Evolutionary conservation across 169 alveolate species (phyloP).

Genomic region (Plasmodium sp.): DNA sequence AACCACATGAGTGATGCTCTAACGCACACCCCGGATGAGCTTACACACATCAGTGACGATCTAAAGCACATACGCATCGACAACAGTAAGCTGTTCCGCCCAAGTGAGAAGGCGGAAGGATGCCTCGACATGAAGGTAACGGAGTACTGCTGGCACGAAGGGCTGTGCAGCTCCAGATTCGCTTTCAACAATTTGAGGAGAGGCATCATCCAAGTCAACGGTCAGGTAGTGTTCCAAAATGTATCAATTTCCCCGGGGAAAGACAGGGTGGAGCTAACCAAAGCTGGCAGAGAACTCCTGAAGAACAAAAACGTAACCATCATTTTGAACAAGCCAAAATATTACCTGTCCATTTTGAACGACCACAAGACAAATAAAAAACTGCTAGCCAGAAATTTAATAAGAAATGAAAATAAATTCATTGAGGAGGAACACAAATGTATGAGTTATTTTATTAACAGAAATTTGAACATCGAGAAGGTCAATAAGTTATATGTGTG

Average conservation of each 20-base stretch:
- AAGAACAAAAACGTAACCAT: constrained; percentile 62
- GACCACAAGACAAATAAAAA: constrained; percentile 62
- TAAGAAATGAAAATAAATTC: constrained; percentile 71
- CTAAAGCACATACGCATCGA: constrained; percentile 41
- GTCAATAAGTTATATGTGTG: constrained; percentile 73
- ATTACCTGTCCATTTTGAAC: constrained; percentile 51
- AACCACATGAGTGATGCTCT: constrained; percentile 16
- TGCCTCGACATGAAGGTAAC: constrained; percentile 4
- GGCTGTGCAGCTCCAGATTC: constrained; percentile 70
- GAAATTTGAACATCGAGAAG: constrained; percentile 58
- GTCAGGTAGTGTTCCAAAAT: constrained; percentile 43
- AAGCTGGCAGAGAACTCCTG: constrained; percentile 34
- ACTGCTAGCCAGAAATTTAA: constrained; percentile 62
- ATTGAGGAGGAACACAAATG: constrained; percentile 74
- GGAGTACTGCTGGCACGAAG: constrained; percentile 55
- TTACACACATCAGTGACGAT: background rate
- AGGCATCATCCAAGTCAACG: constrained; percentile 68
- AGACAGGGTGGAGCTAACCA: constrained; percentile 59
- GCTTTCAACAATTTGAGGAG: constrained; percentile 36
- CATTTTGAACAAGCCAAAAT: constrained; percentile 61
- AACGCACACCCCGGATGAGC: background rate
- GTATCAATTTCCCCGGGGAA: background rate
- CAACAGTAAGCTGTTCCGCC: constrained; percentile 41
- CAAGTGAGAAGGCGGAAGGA: background rate
- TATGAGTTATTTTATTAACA: constrained; percentile 74